Evolutionary conservation across 306 rosid genomes (phyloP).

Genomic region (Quercus wislizeni): DNA sequence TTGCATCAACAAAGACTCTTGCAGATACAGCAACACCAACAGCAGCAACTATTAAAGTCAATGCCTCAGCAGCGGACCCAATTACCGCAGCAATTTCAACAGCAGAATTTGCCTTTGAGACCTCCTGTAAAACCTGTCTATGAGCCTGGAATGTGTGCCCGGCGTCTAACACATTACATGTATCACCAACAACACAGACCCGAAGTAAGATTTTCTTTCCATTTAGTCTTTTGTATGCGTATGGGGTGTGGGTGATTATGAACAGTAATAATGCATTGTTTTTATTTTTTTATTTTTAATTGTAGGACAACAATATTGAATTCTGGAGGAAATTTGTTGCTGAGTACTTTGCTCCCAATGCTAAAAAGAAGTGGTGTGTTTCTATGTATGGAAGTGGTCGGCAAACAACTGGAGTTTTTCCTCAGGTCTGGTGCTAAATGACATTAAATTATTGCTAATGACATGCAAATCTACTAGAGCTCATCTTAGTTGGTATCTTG

Average conservation of each 20-base stretch:
- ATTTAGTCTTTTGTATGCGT: constrained; percentile 2
- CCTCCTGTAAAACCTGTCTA: constrained; percentile 76
- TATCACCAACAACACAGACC: constrained; percentile 95
- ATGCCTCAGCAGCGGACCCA: constrained; percentile 90
- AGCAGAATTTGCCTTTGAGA: constrained; percentile 70
- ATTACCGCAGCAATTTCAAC: constrained; percentile 79
- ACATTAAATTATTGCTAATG: constrained; percentile 16
- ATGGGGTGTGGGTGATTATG: constrained; percentile 17
- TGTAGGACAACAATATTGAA: constrained; percentile 86
- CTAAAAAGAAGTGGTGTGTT: constrained; percentile 98
- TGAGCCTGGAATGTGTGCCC: constrained; percentile 98
- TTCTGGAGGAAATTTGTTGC: constrained; percentile 98
- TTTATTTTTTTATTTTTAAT: not conserved
- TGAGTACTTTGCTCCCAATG: constrained; percentile 91
- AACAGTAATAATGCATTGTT: constrained; percentile 12
- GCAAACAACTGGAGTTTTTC: constrained; percentile 94
- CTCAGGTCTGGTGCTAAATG: constrained; percentile 67
- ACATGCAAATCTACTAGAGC: constrained; percentile 8
- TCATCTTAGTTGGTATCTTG: constrained; percentile 25
- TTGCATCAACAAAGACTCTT: constrained; percentile 76
- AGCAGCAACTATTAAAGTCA: constrained; percentile 80
- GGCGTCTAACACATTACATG: constrained; percentile 93
- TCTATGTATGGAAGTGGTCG: constrained; percentile 96
- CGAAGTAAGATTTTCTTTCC: constrained; percentile 49
- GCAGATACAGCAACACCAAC: constrained; percentile 84